Conservation (phyloP, 2,329 filamentous ascomycete species). For the Aspergillus glaucus region DNA sequence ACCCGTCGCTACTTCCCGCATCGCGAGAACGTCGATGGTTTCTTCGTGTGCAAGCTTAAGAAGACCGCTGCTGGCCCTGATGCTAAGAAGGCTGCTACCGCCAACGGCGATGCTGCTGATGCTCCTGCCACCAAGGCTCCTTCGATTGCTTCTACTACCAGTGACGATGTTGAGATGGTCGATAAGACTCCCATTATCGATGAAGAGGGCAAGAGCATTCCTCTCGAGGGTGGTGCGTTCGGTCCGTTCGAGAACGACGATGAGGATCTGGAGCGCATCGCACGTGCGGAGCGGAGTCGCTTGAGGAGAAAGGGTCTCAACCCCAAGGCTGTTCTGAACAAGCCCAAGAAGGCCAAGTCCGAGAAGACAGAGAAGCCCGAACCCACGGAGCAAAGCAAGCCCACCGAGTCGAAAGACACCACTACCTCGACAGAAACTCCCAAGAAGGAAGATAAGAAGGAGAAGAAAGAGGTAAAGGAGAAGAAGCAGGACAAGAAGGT, state of each 20-base stretch:
- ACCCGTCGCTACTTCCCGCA: conserved; percentile 86
- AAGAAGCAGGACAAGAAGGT: conserved; percentile 14
- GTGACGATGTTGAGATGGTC: conserved; percentile 44
- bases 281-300: conserved; percentile 65
- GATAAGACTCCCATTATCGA: conserved; percentile 64
- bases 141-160: conserved; percentile 16
- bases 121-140: conserved; percentile 12
- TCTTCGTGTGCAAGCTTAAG: conserved; percentile 97
- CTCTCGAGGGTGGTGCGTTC: conserved; percentile 50
- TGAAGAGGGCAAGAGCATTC: conserved; percentile 24
- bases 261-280: conserved; percentile 65
- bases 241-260: conserved; percentile 69
- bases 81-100: conserved; percentile 7
- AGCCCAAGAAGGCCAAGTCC: conserved; percentile 26
- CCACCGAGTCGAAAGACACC: conserved; percentile 14
- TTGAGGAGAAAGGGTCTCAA: conserved; percentile 69
- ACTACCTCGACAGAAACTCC: conserved; percentile 4
- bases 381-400: conserved; percentile 12
- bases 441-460: conserved; percentile 13
- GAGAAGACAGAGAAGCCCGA: conserved; percentile 13
- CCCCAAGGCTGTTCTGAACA: conserved; percentile 52
- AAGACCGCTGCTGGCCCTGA: conserved; percentile 72
- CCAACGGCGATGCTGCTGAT: conserved; percentile 19
- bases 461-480: conserved; percentile 15
- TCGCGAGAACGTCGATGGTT: conserved; percentile 91